Conservation (phyloP, 1,284 basidiomycete genomes). For the Caloboletus inedulis region DNA sequence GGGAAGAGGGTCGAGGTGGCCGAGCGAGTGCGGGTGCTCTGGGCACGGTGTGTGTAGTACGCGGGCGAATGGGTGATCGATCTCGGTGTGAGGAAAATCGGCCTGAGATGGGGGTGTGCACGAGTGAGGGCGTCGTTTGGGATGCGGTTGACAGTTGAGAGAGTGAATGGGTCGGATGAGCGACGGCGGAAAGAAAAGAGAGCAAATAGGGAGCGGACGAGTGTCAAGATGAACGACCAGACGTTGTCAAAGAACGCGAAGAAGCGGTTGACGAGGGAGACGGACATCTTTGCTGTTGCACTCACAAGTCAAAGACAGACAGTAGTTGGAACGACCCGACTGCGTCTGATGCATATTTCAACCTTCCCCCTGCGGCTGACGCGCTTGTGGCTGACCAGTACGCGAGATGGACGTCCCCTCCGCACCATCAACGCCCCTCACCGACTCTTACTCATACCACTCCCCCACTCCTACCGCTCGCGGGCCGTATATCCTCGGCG, state of each 20-base stretch:
- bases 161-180: slow-evolving; percentile 13
- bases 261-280: slow-evolving; percentile 6
- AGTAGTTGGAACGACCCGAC: no score
- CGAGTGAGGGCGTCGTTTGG: slow-evolving; percentile 15
- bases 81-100: slow-evolving; percentile 24
- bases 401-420: slow-evolving; percentile 41
- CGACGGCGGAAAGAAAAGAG: slow-evolving; percentile 20
- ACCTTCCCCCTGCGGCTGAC: slow-evolving; percentile 20
- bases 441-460: slow-evolving; percentile 80
- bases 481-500: slow-evolving; percentile 86
- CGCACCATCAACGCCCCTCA: slow-evolving; percentile 55
- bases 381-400: slow-evolving; percentile 17
- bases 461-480: slow-evolving; percentile 62
- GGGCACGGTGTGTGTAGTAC: slow-evolving; percentile 5
- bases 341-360: slow-evolving; percentile 16
- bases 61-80: slow-evolving; percentile 4
- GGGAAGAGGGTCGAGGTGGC: slow-evolving; percentile 17
- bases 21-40: slow-evolving; percentile 11
- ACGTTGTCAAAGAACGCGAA: slow-evolving; percentile 19
- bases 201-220: slow-evolving; percentile 29
- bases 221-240: slow-evolving; percentile 30
- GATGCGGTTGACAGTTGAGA: slow-evolving; percentile 4
- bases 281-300: slow-evolving; percentile 9
- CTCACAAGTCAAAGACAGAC: not conserved
- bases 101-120: slow-evolving; percentile 18